These are phyloP conservation scores for Pterocarpus santalinus DNA, from an alignment of 306 rosid species.

Conservation along the genomic window DNA sequence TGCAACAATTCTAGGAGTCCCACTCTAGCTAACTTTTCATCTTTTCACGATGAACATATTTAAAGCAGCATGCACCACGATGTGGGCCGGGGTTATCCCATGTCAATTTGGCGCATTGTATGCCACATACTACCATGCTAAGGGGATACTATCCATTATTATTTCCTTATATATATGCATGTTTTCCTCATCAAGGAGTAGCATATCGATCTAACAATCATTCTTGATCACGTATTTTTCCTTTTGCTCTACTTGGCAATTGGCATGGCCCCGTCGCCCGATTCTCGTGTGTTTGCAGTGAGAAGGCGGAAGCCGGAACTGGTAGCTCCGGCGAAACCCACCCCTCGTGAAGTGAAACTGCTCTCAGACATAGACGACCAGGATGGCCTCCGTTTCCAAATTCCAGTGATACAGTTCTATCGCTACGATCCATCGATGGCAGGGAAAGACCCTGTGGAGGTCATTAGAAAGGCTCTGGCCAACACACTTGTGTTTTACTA, in stretches of 20 bases:
- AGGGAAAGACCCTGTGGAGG: constrained; percentile 49
- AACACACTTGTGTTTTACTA: constrained; percentile 52
- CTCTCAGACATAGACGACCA: constrained; percentile 60
- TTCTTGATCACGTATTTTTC: too few species aligned
- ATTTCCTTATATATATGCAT: too few species aligned
- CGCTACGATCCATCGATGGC: constrained; percentile 10
- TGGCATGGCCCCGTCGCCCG: not conserved
- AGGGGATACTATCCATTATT: too few species aligned
- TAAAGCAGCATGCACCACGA: too few species aligned
- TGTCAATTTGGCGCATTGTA: too few species aligned
- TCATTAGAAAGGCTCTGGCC: constrained; percentile 43
- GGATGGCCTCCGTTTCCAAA: constrained; percentile 50
- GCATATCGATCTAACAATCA: not conserved
- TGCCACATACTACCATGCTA: too few species aligned
- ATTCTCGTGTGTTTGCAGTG: constrained; percentile 34
- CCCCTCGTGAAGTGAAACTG: constrained; percentile 44
- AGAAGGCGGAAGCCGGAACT: constrained; percentile 29
- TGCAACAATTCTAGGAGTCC: too few species aligned
- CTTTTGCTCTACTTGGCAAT: not conserved
- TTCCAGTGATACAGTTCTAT: constrained; percentile 52
- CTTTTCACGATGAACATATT: too few species aligned
- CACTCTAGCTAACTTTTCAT: too few species aligned
- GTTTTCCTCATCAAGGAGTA: too few species aligned
- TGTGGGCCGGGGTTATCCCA: too few species aligned
- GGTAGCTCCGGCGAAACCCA: constrained; percentile 43